Conservation (phyloP, 495 filamentous ascomycete species). For the Podospora anserina region DNA sequence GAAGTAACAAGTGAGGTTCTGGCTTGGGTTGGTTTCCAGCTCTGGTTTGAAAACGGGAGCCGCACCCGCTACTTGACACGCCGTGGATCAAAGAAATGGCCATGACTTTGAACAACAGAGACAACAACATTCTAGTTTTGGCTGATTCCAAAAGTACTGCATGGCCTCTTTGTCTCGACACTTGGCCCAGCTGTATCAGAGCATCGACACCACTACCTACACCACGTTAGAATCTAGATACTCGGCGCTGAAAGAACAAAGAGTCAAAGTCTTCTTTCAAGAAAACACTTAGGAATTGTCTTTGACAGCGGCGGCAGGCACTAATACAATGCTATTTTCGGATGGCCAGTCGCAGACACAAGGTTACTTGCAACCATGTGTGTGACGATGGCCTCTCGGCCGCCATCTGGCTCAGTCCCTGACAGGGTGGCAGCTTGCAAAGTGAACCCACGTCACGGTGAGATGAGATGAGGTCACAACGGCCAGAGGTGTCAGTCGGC, state of each 20-base stretch:
- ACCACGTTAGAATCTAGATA: too few relatives aligned
- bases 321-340: background rate
- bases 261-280: background rate
- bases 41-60: background rate
- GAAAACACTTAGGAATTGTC: background rate
- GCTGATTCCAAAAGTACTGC: background rate
- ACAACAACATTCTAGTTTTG: background rate
- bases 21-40: background rate
- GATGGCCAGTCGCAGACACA: background rate
- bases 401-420: background rate
- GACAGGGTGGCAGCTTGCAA: slow-evolving; percentile 1
- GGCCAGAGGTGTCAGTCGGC: background rate
- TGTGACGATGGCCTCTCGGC: slow-evolving; percentile 5
- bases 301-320: background rate
- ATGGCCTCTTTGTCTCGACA: background rate
- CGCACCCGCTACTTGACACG: background rate
- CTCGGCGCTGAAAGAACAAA: background rate
- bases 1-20: too few relatives aligned
- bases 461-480: too few relatives aligned
- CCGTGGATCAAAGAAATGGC: background rate
- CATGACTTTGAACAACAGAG: background rate
- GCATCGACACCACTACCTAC: too few relatives aligned
- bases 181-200: background rate
- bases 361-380: background rate
- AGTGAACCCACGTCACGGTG: background rate